Conservation (phyloP, 768 basidiomycete species). For the Pleurotus giganteus region DNA sequence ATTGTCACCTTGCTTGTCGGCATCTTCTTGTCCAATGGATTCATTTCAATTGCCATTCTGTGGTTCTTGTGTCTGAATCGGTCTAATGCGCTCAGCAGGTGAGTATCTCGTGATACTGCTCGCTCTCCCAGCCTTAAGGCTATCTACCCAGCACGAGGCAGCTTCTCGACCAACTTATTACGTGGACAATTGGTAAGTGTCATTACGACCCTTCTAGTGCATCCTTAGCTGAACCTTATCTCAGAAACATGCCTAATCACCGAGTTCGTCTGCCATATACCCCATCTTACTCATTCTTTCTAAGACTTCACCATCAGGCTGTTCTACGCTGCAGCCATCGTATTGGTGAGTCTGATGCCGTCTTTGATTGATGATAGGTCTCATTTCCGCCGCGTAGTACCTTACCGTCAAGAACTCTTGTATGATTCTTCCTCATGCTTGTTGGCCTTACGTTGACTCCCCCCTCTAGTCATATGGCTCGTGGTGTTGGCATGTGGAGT, state of each 20-base stretch:
- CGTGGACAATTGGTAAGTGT: conserved; percentile 1
- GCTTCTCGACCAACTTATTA: conserved; percentile 6
- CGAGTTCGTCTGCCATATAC: not conserved
- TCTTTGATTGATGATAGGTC: not conserved
- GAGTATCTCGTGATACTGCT: not conserved
- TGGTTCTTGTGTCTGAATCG: not conserved
- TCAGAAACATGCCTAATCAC: conserved; percentile 7
- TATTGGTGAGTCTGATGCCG: not conserved
- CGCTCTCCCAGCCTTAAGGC: not conserved
- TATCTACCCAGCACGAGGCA: not conserved
- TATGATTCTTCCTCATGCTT: not conserved
- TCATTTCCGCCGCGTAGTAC: not conserved
- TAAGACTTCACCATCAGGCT: not conserved
- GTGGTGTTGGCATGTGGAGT: not conserved
- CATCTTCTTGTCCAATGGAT: not conserved
- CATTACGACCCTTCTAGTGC: not conserved
- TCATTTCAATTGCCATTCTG: not conserved
- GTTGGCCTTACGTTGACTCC: not conserved
- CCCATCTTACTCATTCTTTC: not conserved
- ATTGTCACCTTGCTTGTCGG: conserved; percentile 1
- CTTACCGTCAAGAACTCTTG: not conserved
- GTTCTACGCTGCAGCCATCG: not conserved
- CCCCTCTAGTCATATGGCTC: conserved; percentile 4
- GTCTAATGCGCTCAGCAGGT: not conserved
- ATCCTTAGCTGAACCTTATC: not conserved